A percentile compares a stretch with the other conserved stretches of the same genome.
These are phyloP conservation scores for Stromatinia cepivora DNA, from an alignment of 2,329 filamentous ascomycete species.

Conservation along the genomic window DNA sequence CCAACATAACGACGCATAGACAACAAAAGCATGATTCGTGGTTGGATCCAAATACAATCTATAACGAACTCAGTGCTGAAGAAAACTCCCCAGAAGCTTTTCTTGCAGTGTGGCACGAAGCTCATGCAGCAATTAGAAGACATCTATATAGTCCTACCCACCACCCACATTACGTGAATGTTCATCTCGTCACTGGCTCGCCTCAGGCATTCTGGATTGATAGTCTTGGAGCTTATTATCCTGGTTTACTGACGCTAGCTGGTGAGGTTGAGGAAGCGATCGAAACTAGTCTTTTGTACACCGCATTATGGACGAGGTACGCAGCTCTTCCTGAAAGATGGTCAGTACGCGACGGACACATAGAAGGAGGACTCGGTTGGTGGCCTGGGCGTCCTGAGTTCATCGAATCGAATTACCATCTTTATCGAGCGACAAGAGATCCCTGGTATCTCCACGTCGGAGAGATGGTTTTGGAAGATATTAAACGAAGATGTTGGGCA, in stretches of 20 bases:
- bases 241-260: slow-evolving; percentile 79
- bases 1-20: slow-evolving; percentile 47
- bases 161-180: slow-evolving; percentile 91
- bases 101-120: slow-evolving; percentile 77
- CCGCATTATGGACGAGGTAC: slow-evolving; percentile 92
- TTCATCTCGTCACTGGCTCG: slow-evolving; percentile 83
- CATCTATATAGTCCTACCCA: slow-evolving; percentile 85
- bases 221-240: slow-evolving; percentile 92
- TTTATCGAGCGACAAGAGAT: slow-evolving; percentile 91
- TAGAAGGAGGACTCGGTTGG: slow-evolving; percentile 87
- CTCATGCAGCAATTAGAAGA: slow-evolving; percentile 82
- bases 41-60: slow-evolving; percentile 66
- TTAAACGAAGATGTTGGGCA: slow-evolving; percentile 84
- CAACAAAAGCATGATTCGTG: slow-evolving; percentile 39
- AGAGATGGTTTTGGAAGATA: slow-evolving; percentile 91
- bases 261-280: slow-evolving; percentile 90
- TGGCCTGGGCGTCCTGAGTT: slow-evolving; percentile 96
- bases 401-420: slow-evolving; percentile 92
- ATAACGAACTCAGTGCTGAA: slow-evolving; percentile 58
- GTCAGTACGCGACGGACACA: slow-evolving; percentile 79
- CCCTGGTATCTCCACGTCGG: slow-evolving; percentile 96
- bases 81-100: slow-evolving; percentile 77
- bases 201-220: slow-evolving; percentile 93
- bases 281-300: slow-evolving; percentile 84
- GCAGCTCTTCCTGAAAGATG: slow-evolving; percentile 92